A percentile compares a stretch with the other conserved stretches of the same genome.
These are phyloP conservation scores for Botryotinia convoluta DNA, from an alignment of 2,329 filamentous ascomycete species.

Conservation along the genomic window DNA sequence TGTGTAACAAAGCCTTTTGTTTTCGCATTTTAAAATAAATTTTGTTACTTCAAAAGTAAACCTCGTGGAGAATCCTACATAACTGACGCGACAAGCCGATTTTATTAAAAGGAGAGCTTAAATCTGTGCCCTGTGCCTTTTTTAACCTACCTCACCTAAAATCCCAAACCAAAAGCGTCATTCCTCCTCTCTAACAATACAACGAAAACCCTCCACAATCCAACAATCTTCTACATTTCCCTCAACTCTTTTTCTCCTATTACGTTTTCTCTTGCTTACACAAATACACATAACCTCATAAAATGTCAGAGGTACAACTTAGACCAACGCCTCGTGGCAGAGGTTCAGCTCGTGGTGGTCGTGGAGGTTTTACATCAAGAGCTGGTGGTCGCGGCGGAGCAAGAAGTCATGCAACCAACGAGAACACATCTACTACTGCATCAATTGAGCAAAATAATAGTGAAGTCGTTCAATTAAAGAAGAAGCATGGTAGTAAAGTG, in stretches of 20 bases:
- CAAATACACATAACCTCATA: slow-evolving; percentile 30
- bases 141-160: slow-evolving; percentile 11
- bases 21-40: background rate
- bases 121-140: slow-evolving; percentile 20
- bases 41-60: background rate
- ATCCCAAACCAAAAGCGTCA: slow-evolving; percentile 19
- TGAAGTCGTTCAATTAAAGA: slow-evolving; percentile 89
- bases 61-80: slow-evolving; percentile 6
- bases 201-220: slow-evolving; percentile 16
- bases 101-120: slow-evolving; percentile 21
- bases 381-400: slow-evolving; percentile 65
- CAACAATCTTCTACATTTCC: slow-evolving; percentile 19
- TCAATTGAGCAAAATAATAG: slow-evolving; percentile 71
- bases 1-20: background rate
- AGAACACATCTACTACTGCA: slow-evolving; percentile 59
- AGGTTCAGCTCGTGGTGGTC: slow-evolving; percentile 83
- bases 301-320: slow-evolving; percentile 87
- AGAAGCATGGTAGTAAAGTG: slow-evolving; percentile 78
- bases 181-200: slow-evolving; percentile 7
- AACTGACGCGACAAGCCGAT: slow-evolving; percentile 17
- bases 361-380: slow-evolving; percentile 69
- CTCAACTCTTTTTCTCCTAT: slow-evolving; percentile 25
- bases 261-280: slow-evolving; percentile 28
- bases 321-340: slow-evolving; percentile 84
- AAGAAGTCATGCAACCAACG: slow-evolving; percentile 65